Percentiles rank a stretch among this genome's conserved stretches.
These are phyloP conservation scores for Neurospora terricola DNA, from an alignment of 495 filamentous ascomycete species.

Conservation along the genomic window DNA sequence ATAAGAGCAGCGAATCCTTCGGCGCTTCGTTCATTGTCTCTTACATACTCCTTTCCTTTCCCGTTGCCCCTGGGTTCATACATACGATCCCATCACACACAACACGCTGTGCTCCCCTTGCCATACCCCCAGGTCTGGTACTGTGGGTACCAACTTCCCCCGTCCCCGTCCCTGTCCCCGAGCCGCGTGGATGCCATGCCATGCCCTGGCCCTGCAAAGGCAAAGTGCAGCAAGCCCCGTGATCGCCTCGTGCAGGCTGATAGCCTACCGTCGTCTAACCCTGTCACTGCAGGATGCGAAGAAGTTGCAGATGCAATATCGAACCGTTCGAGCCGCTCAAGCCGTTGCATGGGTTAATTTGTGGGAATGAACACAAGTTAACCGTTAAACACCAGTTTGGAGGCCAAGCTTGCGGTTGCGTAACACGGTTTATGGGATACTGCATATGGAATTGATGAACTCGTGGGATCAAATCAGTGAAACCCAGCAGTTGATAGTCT, in stretches of 20 bases:
- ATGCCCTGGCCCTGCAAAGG: neutral
- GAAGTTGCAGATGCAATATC: neutral
- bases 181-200: neutral
- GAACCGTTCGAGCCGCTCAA: neutral
- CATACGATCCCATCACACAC: neutral
- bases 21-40: neutral
- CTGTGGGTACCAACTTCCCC: neutral
- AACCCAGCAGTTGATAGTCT: neutral
- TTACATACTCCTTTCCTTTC: neutral
- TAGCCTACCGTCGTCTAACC: neutral
- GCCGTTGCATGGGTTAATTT: neutral
- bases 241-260: neutral
- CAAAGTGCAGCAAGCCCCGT: neutral
- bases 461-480: neutral
- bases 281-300: neutral
- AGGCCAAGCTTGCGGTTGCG: neutral
- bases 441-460: neutral
- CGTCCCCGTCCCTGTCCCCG: neutral
- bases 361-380: neutral
- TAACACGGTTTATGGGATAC: neutral
- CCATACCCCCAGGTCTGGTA: neutral
- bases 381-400: neutral
- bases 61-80: neutral
- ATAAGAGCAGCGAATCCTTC: neutral
- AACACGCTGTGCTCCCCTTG: neutral